Evolutionary conservation across 2,329 filamentous ascomycete genomes (phyloP), one percentile per base, ranked within the genome.

Genomic region (Thelonectria blattea): DNA sequence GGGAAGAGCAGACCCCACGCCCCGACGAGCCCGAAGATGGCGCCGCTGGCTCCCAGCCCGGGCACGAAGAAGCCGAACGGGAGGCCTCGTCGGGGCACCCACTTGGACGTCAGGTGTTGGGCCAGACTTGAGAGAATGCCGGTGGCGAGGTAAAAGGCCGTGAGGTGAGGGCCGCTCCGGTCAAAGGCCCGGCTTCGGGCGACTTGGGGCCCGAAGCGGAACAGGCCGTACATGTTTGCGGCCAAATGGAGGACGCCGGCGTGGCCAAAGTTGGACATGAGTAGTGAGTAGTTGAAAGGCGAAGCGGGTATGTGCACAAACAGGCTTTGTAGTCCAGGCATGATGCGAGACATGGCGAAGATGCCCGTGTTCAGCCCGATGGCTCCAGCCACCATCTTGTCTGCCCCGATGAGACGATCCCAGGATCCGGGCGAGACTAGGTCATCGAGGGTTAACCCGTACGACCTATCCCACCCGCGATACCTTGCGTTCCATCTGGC

Each of bases 151-250:
- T 53, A 53, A 11, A 53, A 53, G n/a, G 51, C 51, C 18, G 51
- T 53, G 51, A 53, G 41, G 24, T 53, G 51, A 24, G 51, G 14
- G 18, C 22, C 39, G 32, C 34, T 42, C 9, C 22, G 22, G 8
- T 56, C 27, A 20, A 56, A 56, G 3, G 34, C 22, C 12, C 11
- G 20, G 22, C 53, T 56, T 4, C 34, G 45, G 20, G 45, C 45
- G 10, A 56, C 53, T 2, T 37, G 22, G 5, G 53, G 53, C 11
- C 15, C 53, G 17, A 56, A 56, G 12, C 27, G 37, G 34, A 49
- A 56, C 15, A 56, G 11, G 10, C 43, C 45, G n/a, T 56, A 56
- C 53, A 56, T 56, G 53, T 56, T 56, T 2, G 45, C 43, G 18
- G 30, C 53, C 34, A 56, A 22, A 42, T 50, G 45, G 20, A 56